Evolutionary conservation across 139 green algal genomes (phyloP).

Genomic region (Diplosphaera chodatii): DNA sequence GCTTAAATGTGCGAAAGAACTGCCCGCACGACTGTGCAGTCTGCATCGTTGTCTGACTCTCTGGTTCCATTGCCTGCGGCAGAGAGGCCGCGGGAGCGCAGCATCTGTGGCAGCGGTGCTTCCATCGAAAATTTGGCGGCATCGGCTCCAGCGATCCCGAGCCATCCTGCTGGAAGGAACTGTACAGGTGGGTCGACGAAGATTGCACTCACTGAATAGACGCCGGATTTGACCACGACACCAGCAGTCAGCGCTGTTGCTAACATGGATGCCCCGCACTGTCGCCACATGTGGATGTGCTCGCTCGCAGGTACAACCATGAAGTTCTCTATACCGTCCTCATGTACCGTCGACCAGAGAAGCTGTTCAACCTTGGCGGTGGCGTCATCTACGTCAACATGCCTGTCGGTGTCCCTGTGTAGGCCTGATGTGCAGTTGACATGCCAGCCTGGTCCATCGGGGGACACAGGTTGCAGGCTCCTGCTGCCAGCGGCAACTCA

Average conservation of each 20-base stretch:
- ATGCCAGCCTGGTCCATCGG: too few species aligned
- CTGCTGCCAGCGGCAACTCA: too few species aligned
- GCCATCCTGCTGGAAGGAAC: constrained; percentile 17
- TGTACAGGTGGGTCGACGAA: constrained; percentile 30
- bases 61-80: background rate
- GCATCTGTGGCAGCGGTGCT: constrained; percentile 22
- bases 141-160: background rate
- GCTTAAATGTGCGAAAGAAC: too few species aligned
- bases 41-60: too few species aligned
- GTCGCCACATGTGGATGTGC: too few species aligned
- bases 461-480: too few species aligned
- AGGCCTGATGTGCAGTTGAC: background rate
- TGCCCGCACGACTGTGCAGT: too few species aligned
- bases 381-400: background rate
- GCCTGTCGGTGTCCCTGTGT: background rate
- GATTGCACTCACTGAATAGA: too few species aligned
- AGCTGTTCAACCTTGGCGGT: background rate
- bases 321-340: constrained; percentile 12
- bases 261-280: too few species aligned
- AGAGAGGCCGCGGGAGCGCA: constrained; percentile 14
- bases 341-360: constrained; percentile 6
- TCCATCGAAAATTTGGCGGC: constrained; percentile 18
- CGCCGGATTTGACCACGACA: too few species aligned
- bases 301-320: constrained; percentile 15
- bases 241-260: too few species aligned